phyloP scores from a whole-genome alignment of 2,329 filamentous ascomycete genomes.

The Myriosclerotinia scirpicola region DNA sequence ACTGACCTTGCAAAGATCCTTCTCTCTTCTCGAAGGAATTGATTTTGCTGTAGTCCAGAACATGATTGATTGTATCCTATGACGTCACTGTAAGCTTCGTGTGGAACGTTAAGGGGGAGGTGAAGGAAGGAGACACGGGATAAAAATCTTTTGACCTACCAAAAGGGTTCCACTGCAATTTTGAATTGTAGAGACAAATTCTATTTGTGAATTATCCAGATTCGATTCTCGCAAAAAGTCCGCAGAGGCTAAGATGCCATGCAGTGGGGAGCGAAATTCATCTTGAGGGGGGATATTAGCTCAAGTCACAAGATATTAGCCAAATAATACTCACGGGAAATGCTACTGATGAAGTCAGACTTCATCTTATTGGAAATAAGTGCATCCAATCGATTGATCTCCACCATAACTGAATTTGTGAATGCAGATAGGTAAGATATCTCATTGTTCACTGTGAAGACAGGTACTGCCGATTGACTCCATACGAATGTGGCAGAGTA shows the following conservation, averaged over 20 bases:
- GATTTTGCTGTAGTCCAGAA: conserved; percentile 56
- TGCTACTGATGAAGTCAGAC: conserved; percentile 55
- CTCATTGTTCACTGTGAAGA: conserved; percentile 38
- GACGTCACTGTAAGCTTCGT: background rate
- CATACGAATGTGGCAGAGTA: conserved; percentile 37
- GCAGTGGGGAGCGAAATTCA: conserved; percentile 58
- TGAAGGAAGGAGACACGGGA: background rate
- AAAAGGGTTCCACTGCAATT: conserved; percentile 52
- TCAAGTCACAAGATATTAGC: conserved; percentile 26
- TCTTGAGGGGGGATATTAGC: background rate
- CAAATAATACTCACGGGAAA: conserved; percentile 45
- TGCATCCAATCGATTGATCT: conserved; percentile 46
- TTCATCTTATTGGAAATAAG: conserved; percentile 50
- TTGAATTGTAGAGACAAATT: conserved; percentile 44
- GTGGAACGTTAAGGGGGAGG: background rate
- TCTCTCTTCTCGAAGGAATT: conserved; percentile 42
- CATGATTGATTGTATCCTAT: conserved; percentile 53
- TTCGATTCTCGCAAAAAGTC: conserved; percentile 38
- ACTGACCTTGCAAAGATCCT: conserved; percentile 29
- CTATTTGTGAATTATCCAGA: conserved; percentile 21
- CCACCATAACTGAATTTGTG: conserved; percentile 35
- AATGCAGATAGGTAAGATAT: conserved; percentile 43
- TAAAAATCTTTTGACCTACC: conserved; percentile 18
- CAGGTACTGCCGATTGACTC: conserved; percentile 39
- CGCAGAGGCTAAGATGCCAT: conserved; percentile 54